Conservation (phyloP, 23 red algal species). For the Gracilaria gracilis region DNA sequence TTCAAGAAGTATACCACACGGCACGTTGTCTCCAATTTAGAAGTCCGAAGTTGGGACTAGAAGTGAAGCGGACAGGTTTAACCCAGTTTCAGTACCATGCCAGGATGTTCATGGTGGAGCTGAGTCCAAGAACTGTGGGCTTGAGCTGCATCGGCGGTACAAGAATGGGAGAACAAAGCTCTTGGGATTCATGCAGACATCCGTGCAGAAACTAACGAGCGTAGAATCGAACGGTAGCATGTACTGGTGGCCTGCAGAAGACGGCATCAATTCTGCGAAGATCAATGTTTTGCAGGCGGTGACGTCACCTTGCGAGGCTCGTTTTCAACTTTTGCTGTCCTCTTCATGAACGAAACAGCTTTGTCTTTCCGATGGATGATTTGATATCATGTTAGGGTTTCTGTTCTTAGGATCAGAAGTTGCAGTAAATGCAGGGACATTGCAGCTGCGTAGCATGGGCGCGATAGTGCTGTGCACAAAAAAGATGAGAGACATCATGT, state of each 20-base stretch:
- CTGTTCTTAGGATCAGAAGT: too few relatives aligned
- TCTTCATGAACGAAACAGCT: slow-evolving; percentile 50
- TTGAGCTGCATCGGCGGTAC: slow-evolving; percentile 56
- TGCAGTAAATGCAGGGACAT: too few relatives aligned
- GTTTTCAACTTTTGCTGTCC: background rate
- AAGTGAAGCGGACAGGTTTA: slow-evolving; percentile 23
- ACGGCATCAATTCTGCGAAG: slow-evolving; percentile 62
- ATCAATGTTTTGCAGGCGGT: slow-evolving; percentile 25
- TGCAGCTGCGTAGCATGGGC: too few relatives aligned
- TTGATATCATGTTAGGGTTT: too few relatives aligned
- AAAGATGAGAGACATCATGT: slow-evolving; percentile 57
- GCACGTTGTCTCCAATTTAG: slow-evolving; percentile 56
- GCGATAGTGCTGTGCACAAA: slow-evolving; percentile 74
- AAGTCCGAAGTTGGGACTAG: slow-evolving; percentile 35
- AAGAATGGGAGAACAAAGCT: slow-evolving; percentile 53
- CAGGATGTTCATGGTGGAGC: slow-evolving; percentile 54
- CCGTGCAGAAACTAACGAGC: slow-evolving; percentile 18
- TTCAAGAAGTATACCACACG: slow-evolving; percentile 27
- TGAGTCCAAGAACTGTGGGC: slow-evolving; percentile 38
- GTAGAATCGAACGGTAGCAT: slow-evolving; percentile 23
- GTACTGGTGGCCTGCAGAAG: slow-evolving; percentile 64
- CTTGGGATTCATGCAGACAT: slow-evolving; percentile 60
- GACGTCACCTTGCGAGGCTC: slow-evolving; percentile 8
- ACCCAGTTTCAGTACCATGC: background rate
- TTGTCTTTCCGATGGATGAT: slow-evolving; percentile 85